phyloP scores from a whole-genome alignment of 441 rosid genomes.

The Gossypium davidsonii region DNA sequence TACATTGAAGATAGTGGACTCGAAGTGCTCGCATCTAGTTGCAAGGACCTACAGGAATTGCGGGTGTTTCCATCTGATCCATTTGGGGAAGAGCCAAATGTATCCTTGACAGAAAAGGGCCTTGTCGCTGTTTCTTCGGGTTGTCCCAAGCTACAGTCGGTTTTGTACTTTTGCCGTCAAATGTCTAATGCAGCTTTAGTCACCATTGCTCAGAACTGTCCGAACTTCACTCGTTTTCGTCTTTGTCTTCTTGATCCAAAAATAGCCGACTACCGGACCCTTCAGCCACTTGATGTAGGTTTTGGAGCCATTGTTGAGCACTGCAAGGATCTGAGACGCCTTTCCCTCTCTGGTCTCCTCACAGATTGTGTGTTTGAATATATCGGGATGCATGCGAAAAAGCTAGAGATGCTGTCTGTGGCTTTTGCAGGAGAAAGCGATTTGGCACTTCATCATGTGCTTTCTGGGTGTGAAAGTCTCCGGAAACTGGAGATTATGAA shows the following conservation, averaged over 20 bases:
- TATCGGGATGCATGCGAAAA: constrained; percentile 66
- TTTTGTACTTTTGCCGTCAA: constrained; percentile 76
- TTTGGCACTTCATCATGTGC: constrained; percentile 70
- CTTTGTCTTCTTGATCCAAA: constrained; percentile 78
- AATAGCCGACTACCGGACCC: constrained; percentile 65
- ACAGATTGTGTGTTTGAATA: constrained; percentile 72
- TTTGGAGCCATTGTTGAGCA: constrained; percentile 82
- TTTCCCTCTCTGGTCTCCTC: constrained; percentile 81
- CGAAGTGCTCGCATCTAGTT: constrained; percentile 51
- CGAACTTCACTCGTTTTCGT: constrained; percentile 68
- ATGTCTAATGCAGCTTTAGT: constrained; percentile 71
- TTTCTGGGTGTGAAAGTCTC: constrained; percentile 76
- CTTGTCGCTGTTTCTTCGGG: constrained; percentile 68
- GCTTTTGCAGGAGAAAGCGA: constrained; percentile 94
- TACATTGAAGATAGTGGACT: constrained; percentile 85
- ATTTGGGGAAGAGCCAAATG: constrained; percentile 44
- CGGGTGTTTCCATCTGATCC: constrained; percentile 94
- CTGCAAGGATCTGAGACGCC: constrained; percentile 74
- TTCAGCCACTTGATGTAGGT: constrained; percentile 75
- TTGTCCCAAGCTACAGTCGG: constrained; percentile 72
- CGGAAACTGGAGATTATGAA: constrained; percentile 87
- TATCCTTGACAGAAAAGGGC: constrained; percentile 73
- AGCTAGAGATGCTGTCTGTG: constrained; percentile 79
- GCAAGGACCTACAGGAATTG: constrained; percentile 72
- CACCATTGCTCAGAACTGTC: constrained; percentile 63